These are phyloP conservation scores for Nicotiana obtusifolia DNA, from an alignment of 257 asterid species.

Conservation along the genomic window DNA sequence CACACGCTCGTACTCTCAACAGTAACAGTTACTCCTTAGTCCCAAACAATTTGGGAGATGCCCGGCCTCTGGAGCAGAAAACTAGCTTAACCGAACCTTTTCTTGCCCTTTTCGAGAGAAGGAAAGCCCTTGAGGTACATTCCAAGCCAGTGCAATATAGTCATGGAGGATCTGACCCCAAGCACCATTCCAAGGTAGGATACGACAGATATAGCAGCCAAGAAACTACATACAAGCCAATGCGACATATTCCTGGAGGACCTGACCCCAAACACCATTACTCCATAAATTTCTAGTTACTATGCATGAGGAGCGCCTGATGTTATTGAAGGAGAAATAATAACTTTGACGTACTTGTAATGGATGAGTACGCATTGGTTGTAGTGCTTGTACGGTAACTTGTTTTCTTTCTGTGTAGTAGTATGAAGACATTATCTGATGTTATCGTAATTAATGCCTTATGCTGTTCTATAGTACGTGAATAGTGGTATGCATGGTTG, in stretches of 20 bases:
- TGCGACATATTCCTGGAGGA: conserved; percentile 43
- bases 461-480: too few relatives aligned
- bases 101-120: conserved; percentile 23
- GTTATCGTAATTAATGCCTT: too few relatives aligned
- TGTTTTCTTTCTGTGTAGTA: not conserved
- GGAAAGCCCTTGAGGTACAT: conserved; percentile 12
- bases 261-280: conserved; percentile 51
- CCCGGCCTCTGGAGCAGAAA: conserved; percentile 8
- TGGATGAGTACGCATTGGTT: not conserved
- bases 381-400: not conserved
- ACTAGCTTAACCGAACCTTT: conserved; percentile 13
- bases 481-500: too few relatives aligned
- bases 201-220: not conserved
- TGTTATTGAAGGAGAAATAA: not conserved
- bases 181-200: conserved; percentile 26
- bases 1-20: not conserved
- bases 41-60: not conserved
- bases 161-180: conserved; percentile 56
- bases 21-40: too few relatives aligned
- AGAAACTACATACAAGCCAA: conserved; percentile 20
- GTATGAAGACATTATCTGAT: too few relatives aligned
- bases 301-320: not conserved
- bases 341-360: not conserved
- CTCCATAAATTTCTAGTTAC: not conserved
- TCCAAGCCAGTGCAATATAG: conserved; percentile 23